phyloP scores from a whole-genome alignment of 2,329 filamentous ascomycete genomes.

The Calonectria henricotiae region DNA sequence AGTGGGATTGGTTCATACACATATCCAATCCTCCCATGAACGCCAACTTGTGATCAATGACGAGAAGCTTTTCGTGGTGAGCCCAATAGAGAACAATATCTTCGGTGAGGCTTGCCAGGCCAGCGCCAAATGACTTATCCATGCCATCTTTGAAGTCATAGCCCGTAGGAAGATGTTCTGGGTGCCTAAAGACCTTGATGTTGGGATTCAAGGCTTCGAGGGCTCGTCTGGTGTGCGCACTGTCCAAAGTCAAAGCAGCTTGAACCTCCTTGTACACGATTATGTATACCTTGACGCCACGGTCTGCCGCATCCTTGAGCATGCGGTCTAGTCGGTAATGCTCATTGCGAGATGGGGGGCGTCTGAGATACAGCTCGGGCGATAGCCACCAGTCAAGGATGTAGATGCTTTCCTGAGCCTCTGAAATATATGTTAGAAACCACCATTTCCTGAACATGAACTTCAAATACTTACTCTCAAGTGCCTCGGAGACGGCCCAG shows the following conservation, averaged over 20 bases:
- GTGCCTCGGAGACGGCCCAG: slow-evolving; percentile 85
- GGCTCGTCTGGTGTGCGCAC: slow-evolving; percentile 83
- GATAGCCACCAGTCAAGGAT: slow-evolving; percentile 94
- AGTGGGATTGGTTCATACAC: slow-evolving; percentile 64
- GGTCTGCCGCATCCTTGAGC: slow-evolving; percentile 85
- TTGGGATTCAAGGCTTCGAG: slow-evolving; percentile 86
- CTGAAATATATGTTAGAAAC: slow-evolving; percentile 55
- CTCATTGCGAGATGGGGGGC: slow-evolving; percentile 86
- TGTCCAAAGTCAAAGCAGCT: slow-evolving; percentile 79
- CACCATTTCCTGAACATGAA: neutral
- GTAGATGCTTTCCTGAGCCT: slow-evolving; percentile 83
- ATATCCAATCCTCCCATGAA: slow-evolving; percentile 96
- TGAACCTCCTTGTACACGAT: slow-evolving; percentile 96
- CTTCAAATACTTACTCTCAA: slow-evolving; percentile 70
- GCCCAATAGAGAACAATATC: slow-evolving; percentile 92
- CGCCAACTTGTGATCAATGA: slow-evolving; percentile 83
- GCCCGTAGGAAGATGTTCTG: slow-evolving; percentile 86
- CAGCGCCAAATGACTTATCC: slow-evolving; percentile 71
- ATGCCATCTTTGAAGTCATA: slow-evolving; percentile 80
- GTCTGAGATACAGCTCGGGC: slow-evolving; percentile 88
- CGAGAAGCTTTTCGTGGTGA: slow-evolving; percentile 91
- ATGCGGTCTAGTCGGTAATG: slow-evolving; percentile 88
- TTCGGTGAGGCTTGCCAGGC: slow-evolving; percentile 65
- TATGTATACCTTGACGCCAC: slow-evolving; percentile 87
- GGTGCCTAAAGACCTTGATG: slow-evolving; percentile 91